Evolutionary conservation across 2,329 filamentous ascomycete species (phyloP).

Genomic region (Hymenoscyphus fructigenus): DNA sequence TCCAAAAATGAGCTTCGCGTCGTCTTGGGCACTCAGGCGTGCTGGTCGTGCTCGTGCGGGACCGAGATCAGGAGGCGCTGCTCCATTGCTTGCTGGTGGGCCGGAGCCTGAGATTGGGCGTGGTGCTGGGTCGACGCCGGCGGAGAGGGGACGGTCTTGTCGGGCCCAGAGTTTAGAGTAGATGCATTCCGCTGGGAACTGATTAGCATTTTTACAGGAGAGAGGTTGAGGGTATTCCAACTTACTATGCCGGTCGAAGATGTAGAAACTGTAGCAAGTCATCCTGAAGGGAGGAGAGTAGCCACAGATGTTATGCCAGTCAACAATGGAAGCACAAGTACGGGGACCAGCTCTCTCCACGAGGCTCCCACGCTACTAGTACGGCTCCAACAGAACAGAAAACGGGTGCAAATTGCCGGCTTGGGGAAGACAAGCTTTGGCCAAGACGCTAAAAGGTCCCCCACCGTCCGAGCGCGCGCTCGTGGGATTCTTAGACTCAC

Average conservation of each 20-base stretch:
- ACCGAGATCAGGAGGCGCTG: conserved; percentile 32
- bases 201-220: conserved; percentile 14
- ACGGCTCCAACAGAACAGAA: neutral
- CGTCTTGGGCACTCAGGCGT: conserved; percentile 60
- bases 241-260: conserved; percentile 94
- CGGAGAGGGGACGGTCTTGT: conserved; percentile 34
- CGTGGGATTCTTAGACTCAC: conserved; percentile 4
- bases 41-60: conserved; percentile 35
- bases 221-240: neutral
- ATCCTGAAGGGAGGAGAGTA: conserved; percentile 49
- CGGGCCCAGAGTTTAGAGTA: conserved; percentile 80
- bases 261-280: conserved; percentile 97
- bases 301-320: neutral
- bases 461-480: neutral
- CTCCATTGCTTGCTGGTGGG: conserved; percentile 44
- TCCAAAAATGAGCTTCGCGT: conserved; percentile 96
- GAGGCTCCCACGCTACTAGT: neutral
- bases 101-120: conserved; percentile 50
- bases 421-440: conserved; percentile 26
- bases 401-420: neutral
- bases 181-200: conserved; percentile 81
- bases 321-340: no score
- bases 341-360: neutral
- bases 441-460: conserved; percentile 12
- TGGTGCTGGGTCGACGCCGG: conserved; percentile 44